Evolutionary conservation across 2,329 filamentous ascomycete species (phyloP).

Genomic region (Paracorniculantispora psalliotae): DNA sequence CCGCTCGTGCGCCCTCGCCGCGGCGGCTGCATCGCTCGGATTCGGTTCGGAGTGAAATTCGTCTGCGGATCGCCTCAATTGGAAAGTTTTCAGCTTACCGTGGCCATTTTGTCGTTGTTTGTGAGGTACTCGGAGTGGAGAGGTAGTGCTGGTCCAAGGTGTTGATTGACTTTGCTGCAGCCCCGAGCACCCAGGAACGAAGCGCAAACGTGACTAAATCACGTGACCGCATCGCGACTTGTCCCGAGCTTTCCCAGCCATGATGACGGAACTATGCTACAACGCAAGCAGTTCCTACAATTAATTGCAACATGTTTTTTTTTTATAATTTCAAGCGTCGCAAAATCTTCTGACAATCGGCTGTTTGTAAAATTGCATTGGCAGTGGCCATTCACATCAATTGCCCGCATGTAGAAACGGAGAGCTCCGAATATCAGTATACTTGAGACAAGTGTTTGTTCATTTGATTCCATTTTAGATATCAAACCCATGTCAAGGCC

Average conservation of each 20-base stretch:
- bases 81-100: conserved; percentile 50
- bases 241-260: not conserved
- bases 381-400: not conserved
- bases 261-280: not conserved
- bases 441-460: conserved; percentile 1
- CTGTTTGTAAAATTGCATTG: not conserved
- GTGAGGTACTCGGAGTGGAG: conserved; percentile 44
- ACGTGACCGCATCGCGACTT: conserved; percentile 14
- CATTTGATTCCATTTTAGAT: conserved; percentile 14
- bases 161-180: conserved; percentile 43
- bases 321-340: no score
- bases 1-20: not conserved
- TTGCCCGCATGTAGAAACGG: not conserved
- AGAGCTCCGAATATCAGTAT: not conserved
- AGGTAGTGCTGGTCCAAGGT: conserved; percentile 41
- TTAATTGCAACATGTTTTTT: not conserved
- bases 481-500: conserved; percentile 3
- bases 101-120: conserved; percentile 58
- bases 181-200: conserved; percentile 24
- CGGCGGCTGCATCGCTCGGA: not conserved
- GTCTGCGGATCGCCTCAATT: conserved; percentile 22
- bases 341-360: not conserved
- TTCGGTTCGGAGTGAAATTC: not conserved
- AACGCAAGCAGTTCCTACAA: not conserved
- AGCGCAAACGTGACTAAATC: conserved; percentile 9